Evolutionary conservation across 768 basidiomycete genomes (phyloP).

Genomic region (Lactarius vividus): DNA sequence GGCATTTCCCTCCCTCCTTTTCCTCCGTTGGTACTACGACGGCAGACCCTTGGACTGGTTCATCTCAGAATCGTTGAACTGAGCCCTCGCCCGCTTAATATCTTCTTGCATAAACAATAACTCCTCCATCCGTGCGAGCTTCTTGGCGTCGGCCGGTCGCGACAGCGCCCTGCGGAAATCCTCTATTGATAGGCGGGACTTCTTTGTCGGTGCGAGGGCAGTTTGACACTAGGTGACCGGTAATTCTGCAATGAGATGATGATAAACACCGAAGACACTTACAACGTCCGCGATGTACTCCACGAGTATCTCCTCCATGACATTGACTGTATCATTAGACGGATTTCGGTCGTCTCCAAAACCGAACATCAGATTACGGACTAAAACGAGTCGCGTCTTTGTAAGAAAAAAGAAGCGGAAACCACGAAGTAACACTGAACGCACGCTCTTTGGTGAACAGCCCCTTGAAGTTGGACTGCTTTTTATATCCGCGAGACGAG

Average conservation of each 20-base stretch:
- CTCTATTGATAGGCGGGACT: conserved; percentile 77
- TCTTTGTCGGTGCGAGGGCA: conserved; percentile 66
- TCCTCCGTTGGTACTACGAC: conserved; percentile 25
- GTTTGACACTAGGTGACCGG: conserved; percentile 58
- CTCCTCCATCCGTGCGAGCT: conserved; percentile 90
- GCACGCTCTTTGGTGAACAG: conserved; percentile 79
- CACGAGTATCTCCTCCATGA: conserved; percentile 91
- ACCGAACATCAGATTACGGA: conserved; percentile 86
- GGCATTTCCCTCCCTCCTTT: conserved; percentile 4
- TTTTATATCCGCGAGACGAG: conserved; percentile 50
- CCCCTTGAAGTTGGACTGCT: conserved; percentile 68
- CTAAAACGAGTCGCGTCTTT: conserved; percentile 38
- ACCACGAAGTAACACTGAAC: conserved; percentile 32
- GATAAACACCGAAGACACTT: conserved; percentile 36
- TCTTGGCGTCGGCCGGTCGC: conserved; percentile 85
- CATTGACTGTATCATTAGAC: conserved; percentile 80
- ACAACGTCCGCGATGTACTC: conserved; percentile 91
- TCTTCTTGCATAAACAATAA: conserved; percentile 91
- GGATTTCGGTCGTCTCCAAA: conserved; percentile 92
- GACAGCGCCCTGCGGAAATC: conserved; percentile 80
- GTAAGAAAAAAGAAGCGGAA: neutral
- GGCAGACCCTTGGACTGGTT: conserved; percentile 48
- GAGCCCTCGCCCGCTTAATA: conserved; percentile 81
- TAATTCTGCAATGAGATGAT: conserved; percentile 6
- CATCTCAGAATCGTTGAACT: conserved; percentile 62